phyloP scores from a whole-genome alignment of 2,329 filamentous ascomycete genomes.

The Teratosphaeria zuluensis region DNA sequence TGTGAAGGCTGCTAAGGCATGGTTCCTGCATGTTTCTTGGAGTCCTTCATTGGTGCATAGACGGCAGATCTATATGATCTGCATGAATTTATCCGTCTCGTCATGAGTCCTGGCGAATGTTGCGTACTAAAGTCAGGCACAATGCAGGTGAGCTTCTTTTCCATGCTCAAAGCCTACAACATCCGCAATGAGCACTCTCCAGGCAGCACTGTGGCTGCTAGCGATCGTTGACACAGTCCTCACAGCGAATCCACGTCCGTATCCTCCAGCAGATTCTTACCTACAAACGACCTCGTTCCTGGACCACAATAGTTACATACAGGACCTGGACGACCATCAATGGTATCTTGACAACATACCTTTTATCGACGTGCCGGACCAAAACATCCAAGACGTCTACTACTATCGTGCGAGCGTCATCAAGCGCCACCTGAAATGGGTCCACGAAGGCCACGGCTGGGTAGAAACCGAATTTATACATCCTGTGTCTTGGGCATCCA shows the following conservation, averaged over 20 bases:
- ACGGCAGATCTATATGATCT: not conserved
- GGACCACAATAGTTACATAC: conserved; percentile 11
- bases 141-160: not conserved
- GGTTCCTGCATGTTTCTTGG: not conserved
- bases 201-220: not conserved
- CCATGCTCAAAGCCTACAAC: not conserved
- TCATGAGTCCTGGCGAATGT: not conserved
- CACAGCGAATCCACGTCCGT: conserved; percentile 7
- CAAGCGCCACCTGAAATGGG: conserved; percentile 32
- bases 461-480: conserved; percentile 37
- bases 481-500: conserved; percentile 21
- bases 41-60: not conserved
- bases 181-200: not conserved
- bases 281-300: conserved; percentile 11
- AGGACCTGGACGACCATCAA: conserved; percentile 12
- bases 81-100: not conserved
- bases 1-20: not conserved
- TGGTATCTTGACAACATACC: conserved; percentile 34
- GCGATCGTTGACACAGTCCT: not conserved
- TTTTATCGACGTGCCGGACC: conserved; percentile 35
- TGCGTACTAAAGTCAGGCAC: not conserved
- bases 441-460: conserved; percentile 28
- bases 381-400: conserved; percentile 35
- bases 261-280: conserved; percentile 9
- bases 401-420: conserved; percentile 37